phyloP scores from a whole-genome alignment of 768 basidiomycete species.

The Boletus rubropictus region DNA sequence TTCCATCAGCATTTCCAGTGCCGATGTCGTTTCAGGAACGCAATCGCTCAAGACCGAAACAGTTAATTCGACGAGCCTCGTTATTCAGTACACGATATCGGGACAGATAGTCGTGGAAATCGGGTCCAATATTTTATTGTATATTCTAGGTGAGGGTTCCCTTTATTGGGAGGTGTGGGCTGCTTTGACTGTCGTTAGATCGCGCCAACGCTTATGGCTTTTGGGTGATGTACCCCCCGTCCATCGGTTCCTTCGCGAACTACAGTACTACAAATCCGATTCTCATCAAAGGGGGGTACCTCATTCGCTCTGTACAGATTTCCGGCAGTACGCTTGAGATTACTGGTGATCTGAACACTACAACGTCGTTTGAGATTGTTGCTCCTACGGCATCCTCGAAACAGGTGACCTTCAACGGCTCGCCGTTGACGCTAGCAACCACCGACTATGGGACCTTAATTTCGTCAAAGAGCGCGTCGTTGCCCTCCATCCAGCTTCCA shows the following conservation, averaged over 20 bases:
- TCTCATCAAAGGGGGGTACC: constrained; percentile 45
- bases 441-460: constrained; percentile 41
- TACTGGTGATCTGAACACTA: constrained; percentile 41
- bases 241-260: constrained; percentile 31
- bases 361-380: constrained; percentile 42
- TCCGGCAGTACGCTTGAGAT: constrained; percentile 36
- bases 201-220: constrained; percentile 46
- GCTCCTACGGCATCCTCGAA: constrained; percentile 38
- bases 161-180: background rate
- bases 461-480: constrained; percentile 8
- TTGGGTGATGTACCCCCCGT: constrained; percentile 42
- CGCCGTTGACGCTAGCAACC: constrained; percentile 26
- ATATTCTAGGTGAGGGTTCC: constrained; percentile 37
- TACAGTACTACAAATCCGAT: constrained; percentile 39
- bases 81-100: constrained; percentile 41
- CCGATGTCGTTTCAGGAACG: constrained; percentile 17
- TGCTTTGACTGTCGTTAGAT: constrained; percentile 29
- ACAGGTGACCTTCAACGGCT: constrained; percentile 41
- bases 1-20: constrained; percentile 20
- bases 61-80: constrained; percentile 33
- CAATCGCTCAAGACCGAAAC: constrained; percentile 34
- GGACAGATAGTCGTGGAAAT: constrained; percentile 45
- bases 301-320: constrained; percentile 37
- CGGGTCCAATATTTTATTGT: constrained; percentile 36
- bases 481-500: constrained; percentile 18